A percentile compares a stretch with the other conserved stretches of the same genome.
Conservation (phyloP, 768 basidiomycete species). For the Auriscalpium microsporum region DNA sequence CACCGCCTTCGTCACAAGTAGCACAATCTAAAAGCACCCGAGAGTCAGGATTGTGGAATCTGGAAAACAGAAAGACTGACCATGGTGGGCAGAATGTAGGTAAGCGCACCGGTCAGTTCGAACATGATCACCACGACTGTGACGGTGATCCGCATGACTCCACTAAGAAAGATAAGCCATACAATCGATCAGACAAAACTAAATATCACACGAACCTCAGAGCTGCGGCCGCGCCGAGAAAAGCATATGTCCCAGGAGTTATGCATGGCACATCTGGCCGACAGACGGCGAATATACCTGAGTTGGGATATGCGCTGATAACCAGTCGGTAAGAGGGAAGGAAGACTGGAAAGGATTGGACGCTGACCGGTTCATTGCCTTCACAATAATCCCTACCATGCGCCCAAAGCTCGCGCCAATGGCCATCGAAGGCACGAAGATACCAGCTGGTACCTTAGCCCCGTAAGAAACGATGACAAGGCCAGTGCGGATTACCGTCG, state of each 20-base stretch:
- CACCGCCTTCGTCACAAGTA: conserved; percentile 92
- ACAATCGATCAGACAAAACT: background rate
- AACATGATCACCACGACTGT: conserved; percentile 99
- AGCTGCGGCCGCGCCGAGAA: conserved; percentile 93
- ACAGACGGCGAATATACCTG: conserved; percentile 86
- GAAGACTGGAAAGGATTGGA: no score
- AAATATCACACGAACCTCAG: conserved; percentile 48
- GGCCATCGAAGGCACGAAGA: conserved; percentile 99
- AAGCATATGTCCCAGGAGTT: conserved; percentile 96
- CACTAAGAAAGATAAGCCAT: conserved; percentile 37
- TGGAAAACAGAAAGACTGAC: conserved; percentile 33
- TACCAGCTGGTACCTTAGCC: conserved; percentile 93
- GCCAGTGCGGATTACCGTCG: conserved; percentile 79
- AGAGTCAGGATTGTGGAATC: conserved; percentile 10
- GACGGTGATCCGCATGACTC: conserved; percentile 94
- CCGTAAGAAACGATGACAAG: conserved; percentile 92
- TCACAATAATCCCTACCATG: conserved; percentile 95
- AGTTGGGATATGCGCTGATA: conserved; percentile 69
- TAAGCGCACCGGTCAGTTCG: conserved; percentile 93
- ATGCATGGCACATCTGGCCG: conserved; percentile 92
- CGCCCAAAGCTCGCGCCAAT: conserved; percentile 95
- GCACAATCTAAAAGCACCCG: conserved; percentile 64
- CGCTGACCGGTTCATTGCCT: conserved; percentile 77
- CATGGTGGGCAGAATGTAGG: conserved; percentile 97
- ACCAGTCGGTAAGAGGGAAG: background rate